Evolutionary conservation across 192 early-diverging fungal species (phyloP).

Genomic region (Gonapodya prolifera): DNA sequence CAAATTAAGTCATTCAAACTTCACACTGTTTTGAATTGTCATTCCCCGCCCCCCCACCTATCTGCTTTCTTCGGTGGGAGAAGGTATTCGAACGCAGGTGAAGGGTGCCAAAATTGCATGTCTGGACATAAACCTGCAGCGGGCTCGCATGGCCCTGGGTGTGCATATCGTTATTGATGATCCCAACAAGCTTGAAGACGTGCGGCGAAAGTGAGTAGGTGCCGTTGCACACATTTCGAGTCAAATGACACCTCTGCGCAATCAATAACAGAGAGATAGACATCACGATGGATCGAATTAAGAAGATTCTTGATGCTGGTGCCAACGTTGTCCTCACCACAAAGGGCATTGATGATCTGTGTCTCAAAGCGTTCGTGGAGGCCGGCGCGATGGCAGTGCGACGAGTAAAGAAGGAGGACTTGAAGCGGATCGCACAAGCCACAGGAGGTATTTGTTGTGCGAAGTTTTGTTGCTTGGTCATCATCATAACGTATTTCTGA

Average conservation of each 20-base stretch:
- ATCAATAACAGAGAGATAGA: conserved; percentile 63
- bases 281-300: conserved; percentile 89
- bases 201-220: conserved; percentile 56
- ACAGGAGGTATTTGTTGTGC: conserved; percentile 55
- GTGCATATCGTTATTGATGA: conserved; percentile 98
- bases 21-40: conserved; percentile 13
- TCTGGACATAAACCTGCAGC: conserved; percentile 97
- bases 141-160: conserved; percentile 93
- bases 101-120: conserved; percentile 89
- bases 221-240: not conserved
- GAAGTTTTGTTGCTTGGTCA: not conserved
- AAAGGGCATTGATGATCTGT: conserved; percentile 98
- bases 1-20: not conserved
- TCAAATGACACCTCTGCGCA: not conserved
- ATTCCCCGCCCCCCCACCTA: conserved; percentile 5
- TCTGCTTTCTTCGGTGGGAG: not conserved
- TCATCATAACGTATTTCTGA: conserved; percentile 3
- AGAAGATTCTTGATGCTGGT: conserved; percentile 88
- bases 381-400: conserved; percentile 95
- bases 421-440: conserved; percentile 93
- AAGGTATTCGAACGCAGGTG: conserved; percentile 77
- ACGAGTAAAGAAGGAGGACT: conserved; percentile 91
- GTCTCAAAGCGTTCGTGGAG: conserved; percentile 96
- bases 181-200: conserved; percentile 94
- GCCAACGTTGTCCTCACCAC: conserved; percentile 97